A percentile compares a stretch with the other conserved stretches of the same genome.
Evolutionary conservation across 2,329 filamentous ascomycete species (phyloP).

Genomic region (Periconia macrospinosa): DNA sequence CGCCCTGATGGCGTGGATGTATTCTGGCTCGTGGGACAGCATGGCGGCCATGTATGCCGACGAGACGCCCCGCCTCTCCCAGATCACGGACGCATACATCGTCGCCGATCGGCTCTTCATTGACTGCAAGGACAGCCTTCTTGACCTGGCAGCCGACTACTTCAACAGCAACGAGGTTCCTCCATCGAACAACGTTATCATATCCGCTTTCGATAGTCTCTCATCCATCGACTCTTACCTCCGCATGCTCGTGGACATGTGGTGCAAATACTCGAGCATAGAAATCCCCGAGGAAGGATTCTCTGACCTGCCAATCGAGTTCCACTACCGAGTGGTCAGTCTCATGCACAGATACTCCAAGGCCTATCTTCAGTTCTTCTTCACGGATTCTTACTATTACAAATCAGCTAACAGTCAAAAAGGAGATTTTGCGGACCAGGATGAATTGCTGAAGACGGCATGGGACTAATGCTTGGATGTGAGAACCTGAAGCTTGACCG

Average conservation of each 20-base stretch:
- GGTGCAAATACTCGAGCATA: too few species aligned
- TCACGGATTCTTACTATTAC: neutral
- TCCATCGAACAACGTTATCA: too few species aligned
- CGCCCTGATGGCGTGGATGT: neutral
- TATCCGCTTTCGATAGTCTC: neutral
- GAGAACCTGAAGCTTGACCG: too few species aligned
- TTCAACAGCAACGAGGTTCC: too few species aligned
- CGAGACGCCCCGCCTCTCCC: neutral
- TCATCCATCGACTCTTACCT: neutral
- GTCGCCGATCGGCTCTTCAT: too few species aligned
- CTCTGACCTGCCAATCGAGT: neutral
- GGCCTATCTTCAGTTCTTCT: neutral
- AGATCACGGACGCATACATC: too few species aligned
- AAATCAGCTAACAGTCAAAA: neutral
- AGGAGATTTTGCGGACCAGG: neutral
- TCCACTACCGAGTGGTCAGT: neutral
- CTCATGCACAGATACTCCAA: neutral
- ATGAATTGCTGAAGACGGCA: too few species aligned
- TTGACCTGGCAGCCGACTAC: too few species aligned
- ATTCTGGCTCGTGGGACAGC: neutral
- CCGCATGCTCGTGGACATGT: too few species aligned
- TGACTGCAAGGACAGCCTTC: too few species aligned
- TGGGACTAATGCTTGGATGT: too few species aligned
- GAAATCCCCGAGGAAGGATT: too few species aligned
- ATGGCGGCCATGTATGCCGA: neutral